Percentiles rank a stretch among this genome's conserved stretches.
Evolutionary conservation across 2,329 filamentous ascomycete genomes (phyloP).

Genomic region (Rhynchosporium agropyri): DNA sequence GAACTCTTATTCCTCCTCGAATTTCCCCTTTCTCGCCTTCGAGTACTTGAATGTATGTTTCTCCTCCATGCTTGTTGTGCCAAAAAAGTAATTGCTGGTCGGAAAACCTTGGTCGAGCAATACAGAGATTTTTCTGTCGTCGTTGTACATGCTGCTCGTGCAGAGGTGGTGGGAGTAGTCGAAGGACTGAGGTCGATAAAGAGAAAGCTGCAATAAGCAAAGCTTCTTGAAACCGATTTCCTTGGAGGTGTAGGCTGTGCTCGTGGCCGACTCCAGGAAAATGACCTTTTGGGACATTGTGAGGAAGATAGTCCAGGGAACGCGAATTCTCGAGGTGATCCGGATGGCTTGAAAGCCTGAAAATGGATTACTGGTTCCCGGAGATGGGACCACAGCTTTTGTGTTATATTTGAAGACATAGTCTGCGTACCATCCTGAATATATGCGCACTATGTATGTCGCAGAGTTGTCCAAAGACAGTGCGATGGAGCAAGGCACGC

Average conservation of each 20-base stretch:
- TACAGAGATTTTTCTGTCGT: constrained; percentile 35
- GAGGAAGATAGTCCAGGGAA: constrained; percentile 23
- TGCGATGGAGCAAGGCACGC: constrained; percentile 12
- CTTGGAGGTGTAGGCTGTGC: constrained; percentile 43
- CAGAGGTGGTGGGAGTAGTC: constrained; percentile 43
- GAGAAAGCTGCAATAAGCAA: constrained; percentile 57
- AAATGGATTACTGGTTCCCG: constrained; percentile 40
- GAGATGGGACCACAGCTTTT: constrained; percentile 50
- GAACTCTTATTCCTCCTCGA: constrained; percentile 42
- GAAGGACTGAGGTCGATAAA: constrained; percentile 50
- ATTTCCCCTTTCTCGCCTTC: constrained; percentile 34
- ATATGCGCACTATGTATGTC: constrained; percentile 38
- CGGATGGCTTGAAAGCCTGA: constrained; percentile 28
- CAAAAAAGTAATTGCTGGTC: constrained; percentile 25
- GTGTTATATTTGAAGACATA: constrained; percentile 51
- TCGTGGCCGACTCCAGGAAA: constrained; percentile 30
- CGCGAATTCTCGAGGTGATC: constrained; percentile 22
- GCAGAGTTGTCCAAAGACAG: constrained; percentile 19
- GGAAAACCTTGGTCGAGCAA: constrained; percentile 25
- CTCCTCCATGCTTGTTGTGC: constrained; percentile 37
- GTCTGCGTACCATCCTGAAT: constrained; percentile 49
- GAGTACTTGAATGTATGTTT: constrained; percentile 38
- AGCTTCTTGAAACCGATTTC: constrained; percentile 49
- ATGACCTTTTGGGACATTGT: constrained; percentile 26
- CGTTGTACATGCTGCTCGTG: constrained; percentile 30